These are phyloP conservation scores for Fraxinus angustifolia DNA, from an alignment of 305 asterid genomes.

Conservation along the genomic window DNA sequence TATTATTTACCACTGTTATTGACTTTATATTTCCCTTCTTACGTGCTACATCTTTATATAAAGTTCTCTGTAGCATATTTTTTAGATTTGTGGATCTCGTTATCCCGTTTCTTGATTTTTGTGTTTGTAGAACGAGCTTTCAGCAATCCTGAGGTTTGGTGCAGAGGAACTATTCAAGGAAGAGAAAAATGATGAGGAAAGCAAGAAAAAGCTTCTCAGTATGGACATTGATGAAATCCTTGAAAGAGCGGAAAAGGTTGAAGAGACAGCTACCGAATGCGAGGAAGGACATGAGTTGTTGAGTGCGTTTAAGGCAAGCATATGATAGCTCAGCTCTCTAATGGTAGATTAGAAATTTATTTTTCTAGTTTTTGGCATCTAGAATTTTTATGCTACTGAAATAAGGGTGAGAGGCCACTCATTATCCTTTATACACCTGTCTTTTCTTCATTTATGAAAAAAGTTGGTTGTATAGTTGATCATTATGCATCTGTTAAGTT, in stretches of 20 bases:
- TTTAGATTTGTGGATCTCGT: not conserved
- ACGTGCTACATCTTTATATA: not conserved
- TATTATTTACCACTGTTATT: slow-evolving; percentile 14
- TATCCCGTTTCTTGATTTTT: slow-evolving; percentile 19
- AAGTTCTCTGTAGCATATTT: not conserved
- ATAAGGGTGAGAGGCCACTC: slow-evolving; percentile 14
- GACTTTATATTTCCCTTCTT: not conserved
- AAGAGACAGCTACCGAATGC: slow-evolving; percentile 64
- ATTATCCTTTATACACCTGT: not conserved
- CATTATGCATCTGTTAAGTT: slow-evolving; percentile 15
- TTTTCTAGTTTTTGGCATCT: slow-evolving; percentile 5
- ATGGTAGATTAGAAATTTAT: slow-evolving; percentile 7
- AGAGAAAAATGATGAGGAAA: slow-evolving; percentile 90
- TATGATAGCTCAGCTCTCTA: slow-evolving; percentile 15
- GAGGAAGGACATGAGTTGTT: slow-evolving; percentile 83
- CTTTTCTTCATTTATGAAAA: not conserved
- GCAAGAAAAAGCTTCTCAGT: slow-evolving; percentile 88
- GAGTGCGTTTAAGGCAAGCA: slow-evolving; percentile 85
- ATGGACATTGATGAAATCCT: slow-evolving; percentile 98
- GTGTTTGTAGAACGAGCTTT: slow-evolving; percentile 80
- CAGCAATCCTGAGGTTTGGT: slow-evolving; percentile 97
- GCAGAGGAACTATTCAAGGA: slow-evolving; percentile 98
- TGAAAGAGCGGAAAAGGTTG: slow-evolving; percentile 99
- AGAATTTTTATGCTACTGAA: not conserved
- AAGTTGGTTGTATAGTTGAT: not conserved